Conservation (phyloP, 2,329 filamentous ascomycete species). For the Sarocladium oryzae region DNA sequence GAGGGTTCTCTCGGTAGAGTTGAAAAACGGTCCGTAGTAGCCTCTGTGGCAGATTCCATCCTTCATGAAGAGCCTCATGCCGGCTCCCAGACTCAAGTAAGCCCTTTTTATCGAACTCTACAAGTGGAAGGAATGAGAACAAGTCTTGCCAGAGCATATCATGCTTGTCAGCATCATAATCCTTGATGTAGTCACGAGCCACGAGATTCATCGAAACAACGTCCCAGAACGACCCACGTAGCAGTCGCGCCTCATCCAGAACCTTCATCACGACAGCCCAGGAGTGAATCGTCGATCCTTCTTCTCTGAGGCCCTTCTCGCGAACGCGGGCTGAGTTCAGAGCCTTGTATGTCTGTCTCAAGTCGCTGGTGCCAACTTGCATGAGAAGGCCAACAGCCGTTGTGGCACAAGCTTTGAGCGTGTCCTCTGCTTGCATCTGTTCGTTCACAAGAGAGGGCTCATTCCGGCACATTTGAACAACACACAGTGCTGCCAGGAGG, state of each 20-base stretch:
- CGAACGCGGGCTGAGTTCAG: conserved; percentile 38
- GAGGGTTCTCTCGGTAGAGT: conserved; percentile 48
- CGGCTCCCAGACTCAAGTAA: conserved; percentile 32
- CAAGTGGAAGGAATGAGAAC: conserved; percentile 55
- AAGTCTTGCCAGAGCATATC: conserved; percentile 53
- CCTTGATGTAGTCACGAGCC: conserved; percentile 24
- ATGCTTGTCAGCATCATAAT: conserved; percentile 38
- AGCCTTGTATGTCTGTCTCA: conserved; percentile 35
- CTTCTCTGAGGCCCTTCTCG: conserved; percentile 45
- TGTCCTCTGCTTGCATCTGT: conserved; percentile 40
- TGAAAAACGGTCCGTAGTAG: conserved; percentile 51
- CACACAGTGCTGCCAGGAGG: conserved; percentile 26
- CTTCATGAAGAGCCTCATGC: conserved; percentile 34
- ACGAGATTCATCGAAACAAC: conserved; percentile 40
- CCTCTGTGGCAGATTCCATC: conserved; percentile 54
- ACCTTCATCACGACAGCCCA: conserved; percentile 55
- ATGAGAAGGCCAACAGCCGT: conserved; percentile 34
- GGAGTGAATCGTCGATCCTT: conserved; percentile 39
- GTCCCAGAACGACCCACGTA: conserved; percentile 55
- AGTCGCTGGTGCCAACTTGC: conserved; percentile 27
- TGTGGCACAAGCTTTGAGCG: conserved; percentile 37
- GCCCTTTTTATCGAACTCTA: conserved; percentile 52
- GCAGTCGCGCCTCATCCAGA: conserved; percentile 43
- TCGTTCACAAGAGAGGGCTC: conserved; percentile 25
- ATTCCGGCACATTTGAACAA: conserved; percentile 37